Conservation (phyloP, 805 yeast genomes). For the Wickerhamomyces kurtzmanii region DNA sequence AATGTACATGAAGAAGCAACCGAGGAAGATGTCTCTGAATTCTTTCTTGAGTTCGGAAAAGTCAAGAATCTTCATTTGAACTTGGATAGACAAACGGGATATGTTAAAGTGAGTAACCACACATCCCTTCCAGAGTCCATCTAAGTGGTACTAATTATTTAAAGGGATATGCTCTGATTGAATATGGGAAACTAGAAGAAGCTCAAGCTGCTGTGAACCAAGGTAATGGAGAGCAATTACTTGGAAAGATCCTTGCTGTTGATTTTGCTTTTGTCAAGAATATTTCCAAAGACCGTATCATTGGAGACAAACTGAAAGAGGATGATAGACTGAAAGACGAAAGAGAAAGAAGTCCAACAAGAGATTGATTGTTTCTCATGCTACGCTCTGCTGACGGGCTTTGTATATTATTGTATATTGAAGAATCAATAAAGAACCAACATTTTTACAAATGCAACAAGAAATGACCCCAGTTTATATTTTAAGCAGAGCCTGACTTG, state of each 20-base stretch:
- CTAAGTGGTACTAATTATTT: conserved; percentile 4
- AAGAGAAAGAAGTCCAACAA: conserved; percentile 1
- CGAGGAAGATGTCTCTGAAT: conserved; percentile 32
- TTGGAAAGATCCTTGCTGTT: conserved; percentile 21
- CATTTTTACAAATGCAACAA: no score
- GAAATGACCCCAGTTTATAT: no score
- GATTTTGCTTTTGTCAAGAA: conserved; percentile 34
- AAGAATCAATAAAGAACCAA: no score
- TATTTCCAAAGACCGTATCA: no score
- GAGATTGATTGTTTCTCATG: no score
- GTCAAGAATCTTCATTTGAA: conserved; percentile 29
- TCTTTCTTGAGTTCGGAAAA: conserved; percentile 29
- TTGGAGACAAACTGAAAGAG: conserved; percentile 3
- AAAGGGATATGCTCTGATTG: conserved; percentile 30
- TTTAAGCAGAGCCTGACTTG: no score
- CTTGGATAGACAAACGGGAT: conserved; percentile 32
- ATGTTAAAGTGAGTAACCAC: conserved; percentile 18
- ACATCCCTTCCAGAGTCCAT: not conserved
- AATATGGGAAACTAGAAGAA: conserved; percentile 21
- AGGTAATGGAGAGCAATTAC: conserved; percentile 19
- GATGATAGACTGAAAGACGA: not conserved
- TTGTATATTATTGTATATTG: no score
- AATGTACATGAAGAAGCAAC: conserved; percentile 34
- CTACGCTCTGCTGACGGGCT: no score
- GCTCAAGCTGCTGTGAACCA: conserved; percentile 23